Evolutionary conservation across 2,329 filamentous ascomycete species (phyloP).

Genomic region (Neofusicoccum sp.): DNA sequence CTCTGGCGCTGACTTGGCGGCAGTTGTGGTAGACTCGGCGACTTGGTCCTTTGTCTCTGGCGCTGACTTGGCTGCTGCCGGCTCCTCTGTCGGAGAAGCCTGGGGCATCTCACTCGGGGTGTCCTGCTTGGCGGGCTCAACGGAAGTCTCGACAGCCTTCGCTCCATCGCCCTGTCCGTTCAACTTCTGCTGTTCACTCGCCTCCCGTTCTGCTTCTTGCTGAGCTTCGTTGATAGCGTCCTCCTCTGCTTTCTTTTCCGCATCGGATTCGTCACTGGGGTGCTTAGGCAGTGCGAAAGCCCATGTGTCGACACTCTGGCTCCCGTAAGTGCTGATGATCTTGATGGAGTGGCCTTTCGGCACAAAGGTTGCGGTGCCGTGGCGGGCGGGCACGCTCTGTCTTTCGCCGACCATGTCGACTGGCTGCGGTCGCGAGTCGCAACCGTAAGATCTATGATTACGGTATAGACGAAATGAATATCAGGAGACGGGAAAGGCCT

Average conservation of each 20-base stretch:
- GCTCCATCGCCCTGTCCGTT: constrained; percentile 17
- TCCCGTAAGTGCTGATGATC: constrained; percentile 51
- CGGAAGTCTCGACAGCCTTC: too few species aligned
- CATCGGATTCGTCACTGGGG: constrained; percentile 29
- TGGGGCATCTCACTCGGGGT: too few species aligned
- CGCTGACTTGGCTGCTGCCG: too few species aligned
- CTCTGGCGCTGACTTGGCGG: too few species aligned
- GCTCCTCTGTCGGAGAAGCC: too few species aligned
- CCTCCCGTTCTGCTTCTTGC: constrained; percentile 22
- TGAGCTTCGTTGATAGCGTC: constrained; percentile 19
- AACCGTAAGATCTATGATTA: background rate
- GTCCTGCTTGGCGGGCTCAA: background rate
- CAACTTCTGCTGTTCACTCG: constrained; percentile 24
- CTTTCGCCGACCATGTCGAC: constrained; percentile 39
- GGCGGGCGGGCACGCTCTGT: constrained; percentile 49
- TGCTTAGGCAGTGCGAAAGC: constrained; percentile 48
- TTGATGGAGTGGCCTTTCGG: constrained; percentile 49
- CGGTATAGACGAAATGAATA: background rate
- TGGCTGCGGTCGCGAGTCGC: constrained; percentile 21
- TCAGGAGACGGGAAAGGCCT: background rate
- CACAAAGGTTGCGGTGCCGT: constrained; percentile 52
- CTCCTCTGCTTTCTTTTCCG: constrained; percentile 29
- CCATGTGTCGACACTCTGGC: constrained; percentile 51
- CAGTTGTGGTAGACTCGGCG: too few species aligned
- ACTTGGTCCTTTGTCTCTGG: too few species aligned